Base-by-base conservation (phyloP, 768 basidiomycete genomes). In the Suillus paluster region DNA sequence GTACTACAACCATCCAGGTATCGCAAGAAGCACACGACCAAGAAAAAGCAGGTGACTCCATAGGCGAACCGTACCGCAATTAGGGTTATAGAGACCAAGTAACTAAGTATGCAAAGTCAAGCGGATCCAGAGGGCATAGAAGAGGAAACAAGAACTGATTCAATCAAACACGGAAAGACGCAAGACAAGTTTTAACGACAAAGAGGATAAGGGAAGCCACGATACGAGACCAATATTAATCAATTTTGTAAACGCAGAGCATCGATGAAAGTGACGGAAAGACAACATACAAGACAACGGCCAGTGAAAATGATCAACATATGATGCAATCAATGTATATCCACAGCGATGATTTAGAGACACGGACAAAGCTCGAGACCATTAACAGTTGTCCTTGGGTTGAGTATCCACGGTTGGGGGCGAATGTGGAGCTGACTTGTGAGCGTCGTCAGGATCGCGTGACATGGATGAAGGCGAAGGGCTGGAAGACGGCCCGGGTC, bases 1-100 rank as follows among this genome's bases (percentile, higher is more conserved):
- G 71, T 74, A 74, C 73, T 74, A 74, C 74, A 74, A 75, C 36
- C 73, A 76, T 71, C 69, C 74, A 74, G 73, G 73, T 76, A 74
- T 74, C 64, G 71, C 74, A 72, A 71, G 64, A 69, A 63, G 61
- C 65, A 71, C 75, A 66, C 67, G 66, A 74, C 64, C 73, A 73
- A 69, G 65, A 69, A 64, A 33, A 57, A 45, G 45, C 23, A 60
- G 55, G 48, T 27, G 63, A 48, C 59, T 57, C 56, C 45, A 57
- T 63, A 63, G 62, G 65, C 70, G 56, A 56, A 53, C 59, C 56
- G 66, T 61, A 60, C 52, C 63, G 57, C 52, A 61, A 74, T 74
- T 74, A 74, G 59, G 41, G 52, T 52, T 58, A 59, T 58, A 46
- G 61, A 57, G 61, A 62, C 61, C 38, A 17, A 23, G 25, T 55